Base-by-base conservation (phyloP, 371 early-diverging fungal genomes). In the Gilbertella persicaria region DNA sequence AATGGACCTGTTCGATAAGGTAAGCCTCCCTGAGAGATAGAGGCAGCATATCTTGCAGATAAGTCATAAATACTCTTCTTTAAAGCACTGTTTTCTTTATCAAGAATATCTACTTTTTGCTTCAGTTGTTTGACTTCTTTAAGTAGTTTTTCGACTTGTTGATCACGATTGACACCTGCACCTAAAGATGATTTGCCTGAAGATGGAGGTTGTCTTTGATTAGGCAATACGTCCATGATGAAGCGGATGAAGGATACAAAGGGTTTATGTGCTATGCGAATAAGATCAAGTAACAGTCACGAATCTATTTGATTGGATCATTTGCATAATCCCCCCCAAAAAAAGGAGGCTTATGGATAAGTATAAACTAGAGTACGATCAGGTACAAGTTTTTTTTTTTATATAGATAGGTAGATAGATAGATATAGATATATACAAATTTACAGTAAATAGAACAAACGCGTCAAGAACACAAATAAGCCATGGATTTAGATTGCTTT, bases 51-150 rank as follows among this genome's bases (percentile, higher is more conserved):
- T 30, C 86, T 73, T 21, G 82, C 82, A 12, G 91, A 90, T 36
- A 94, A 79, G 45, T 94, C 92, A 55, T 85, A 93, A 29, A 94
- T 83, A 28, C 87, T 86, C 66, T 93, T 92, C 45, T 93, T 94
- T 26, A 94, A 69, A 1, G 87, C 84, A 36, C 69, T 79, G 67
- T 92, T 94, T 62, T 94, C 94, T 57, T 89, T 88, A 53, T 92
- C 92, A 23, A 94, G 68, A 6, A 80, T 55, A 57, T 90, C 92
- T 9, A 91, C 85, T 59, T 86, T 87, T 55, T 82, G 85, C 66
- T 90, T 91, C 23, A 92, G 76, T n/a, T 79, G 64, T 48, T 87
- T 86, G 17, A 80, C 78, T 66, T 91, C 94, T 49, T 86, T 87
- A 8, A 83, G 41, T 14, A 85, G 69, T 42, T 85, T 85, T 38